Percentiles rank a stretch among this genome's conserved stretches.
phyloP scores from a whole-genome alignment of 202 grass and related monocot genomes.

The Schoenoplectus triqueter region DNA sequence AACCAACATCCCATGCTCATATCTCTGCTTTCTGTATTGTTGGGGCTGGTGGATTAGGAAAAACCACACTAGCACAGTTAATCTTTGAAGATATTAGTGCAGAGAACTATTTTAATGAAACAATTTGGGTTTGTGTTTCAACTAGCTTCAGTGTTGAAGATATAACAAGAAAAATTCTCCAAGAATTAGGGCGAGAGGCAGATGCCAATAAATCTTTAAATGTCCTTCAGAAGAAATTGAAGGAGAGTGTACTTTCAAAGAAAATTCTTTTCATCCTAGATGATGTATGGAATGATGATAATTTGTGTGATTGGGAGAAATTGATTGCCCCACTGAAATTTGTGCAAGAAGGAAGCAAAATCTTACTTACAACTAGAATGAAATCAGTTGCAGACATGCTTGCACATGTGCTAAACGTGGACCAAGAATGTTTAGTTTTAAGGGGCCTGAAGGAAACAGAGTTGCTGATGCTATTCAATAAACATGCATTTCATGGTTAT shows the following conservation, averaged over 20 bases:
- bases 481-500: slow-evolving; percentile 18
- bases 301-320: slow-evolving; percentile 19
- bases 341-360: slow-evolving; percentile 39
- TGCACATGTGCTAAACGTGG: not conserved
- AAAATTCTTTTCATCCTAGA: slow-evolving; percentile 36
- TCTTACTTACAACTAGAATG: slow-evolving; percentile 42
- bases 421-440: not conserved
- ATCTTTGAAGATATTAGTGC: slow-evolving; percentile 60
- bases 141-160: slow-evolving; percentile 42
- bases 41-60: slow-evolving; percentile 74
- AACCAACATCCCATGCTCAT: not conserved
- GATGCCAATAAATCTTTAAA: not conserved
- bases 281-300: slow-evolving; percentile 36
- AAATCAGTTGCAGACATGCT: slow-evolving; percentile 36
- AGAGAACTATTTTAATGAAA: slow-evolving; percentile 58
- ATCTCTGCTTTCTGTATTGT: slow-evolving; percentile 64
- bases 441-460: not conserved
- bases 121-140: slow-evolving; percentile 74
- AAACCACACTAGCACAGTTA: slow-evolving; percentile 70
- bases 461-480: not conserved
- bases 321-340: slow-evolving; percentile 19
- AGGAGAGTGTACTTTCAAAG: not conserved
- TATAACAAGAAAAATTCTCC: slow-evolving; percentile 32
- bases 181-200: not conserved
- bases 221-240: slow-evolving; percentile 19